Conservation (phyloP, 2,329 filamentous ascomycete genomes). For the Colletotrichum noveboracense region DNA sequence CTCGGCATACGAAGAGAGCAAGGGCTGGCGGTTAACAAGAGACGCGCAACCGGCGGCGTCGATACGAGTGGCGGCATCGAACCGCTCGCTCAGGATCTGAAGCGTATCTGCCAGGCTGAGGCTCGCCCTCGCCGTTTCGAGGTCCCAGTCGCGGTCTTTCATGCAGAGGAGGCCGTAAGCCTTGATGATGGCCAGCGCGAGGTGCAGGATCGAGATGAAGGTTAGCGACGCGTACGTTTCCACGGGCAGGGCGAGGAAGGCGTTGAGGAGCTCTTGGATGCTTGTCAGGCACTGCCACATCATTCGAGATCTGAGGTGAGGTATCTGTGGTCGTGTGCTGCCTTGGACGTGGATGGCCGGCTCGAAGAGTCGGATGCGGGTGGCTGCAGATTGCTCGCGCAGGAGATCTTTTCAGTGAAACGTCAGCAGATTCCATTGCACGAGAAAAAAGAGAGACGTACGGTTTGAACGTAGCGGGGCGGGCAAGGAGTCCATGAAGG, state of each 20-base stretch:
- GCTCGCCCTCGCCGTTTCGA: rapidly evolving
- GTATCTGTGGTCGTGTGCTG: rapidly evolving
- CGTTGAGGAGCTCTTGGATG: background rate
- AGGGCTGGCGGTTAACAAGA: background rate
- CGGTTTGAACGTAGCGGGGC: too few relatives aligned
- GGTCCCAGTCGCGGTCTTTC: background rate
- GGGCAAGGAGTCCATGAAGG: background rate
- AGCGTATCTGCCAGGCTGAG: background rate
- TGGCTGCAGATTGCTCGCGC: background rate
- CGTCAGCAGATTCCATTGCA: too few relatives aligned
- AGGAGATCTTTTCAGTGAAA: background rate
- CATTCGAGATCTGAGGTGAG: background rate
- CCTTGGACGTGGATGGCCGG: background rate
- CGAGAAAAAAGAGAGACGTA: too few relatives aligned
- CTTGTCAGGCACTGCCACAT: background rate
- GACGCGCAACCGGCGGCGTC: too few relatives aligned
- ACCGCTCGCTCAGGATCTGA: background rate
- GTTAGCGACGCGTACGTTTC: background rate
- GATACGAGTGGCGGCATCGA: too few relatives aligned
- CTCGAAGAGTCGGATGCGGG: background rate
- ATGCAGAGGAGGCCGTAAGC: background rate
- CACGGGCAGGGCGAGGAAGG: background rate
- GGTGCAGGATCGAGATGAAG: background rate
- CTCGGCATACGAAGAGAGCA: background rate
- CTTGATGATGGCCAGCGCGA: background rate